Base-by-base conservation (phyloP, 1,284 basidiomycete genomes). In the Ganoderma lingzhi region DNA sequence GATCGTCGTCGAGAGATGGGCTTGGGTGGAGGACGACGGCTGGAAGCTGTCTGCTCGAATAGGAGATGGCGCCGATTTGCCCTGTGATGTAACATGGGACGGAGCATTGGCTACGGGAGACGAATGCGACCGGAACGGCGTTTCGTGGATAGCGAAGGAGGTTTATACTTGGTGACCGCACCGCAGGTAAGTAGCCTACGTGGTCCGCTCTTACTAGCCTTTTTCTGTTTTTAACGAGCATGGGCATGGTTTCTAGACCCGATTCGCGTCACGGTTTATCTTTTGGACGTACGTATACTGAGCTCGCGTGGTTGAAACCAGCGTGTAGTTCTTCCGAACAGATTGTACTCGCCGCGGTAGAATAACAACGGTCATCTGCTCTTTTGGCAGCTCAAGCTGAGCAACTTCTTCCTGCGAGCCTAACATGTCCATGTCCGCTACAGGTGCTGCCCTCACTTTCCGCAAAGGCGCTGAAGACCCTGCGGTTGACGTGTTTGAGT, bases 1-100 rank as follows among this genome's bases (percentile, higher is more conserved):
- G 1, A 63, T 73, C 2, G 62, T 63, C 28, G 68, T 64, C 3
- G 66, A 73, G 41, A 67, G 72, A 28, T 73, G 72, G 72, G 30
- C 41, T 10, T 70, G 72, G 68, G 6, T 48, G 6, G 61, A 60
- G 19, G 65, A 56, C 2, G 67, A 42, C 0, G 58, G 35, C n/a
- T 70, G 72, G 72, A 59, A 30, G 60, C 53, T 64, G 53, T 51
- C 65, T 17, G 70, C 60, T 30, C 60, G 51, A 35, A 41, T 70
- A 14, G 72, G 68, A 15, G 42, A 62, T 4, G 55, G 53, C 15
- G 23, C 4, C 2, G n/a, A 30, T 45, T 58, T 73, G 35, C 69
- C 68, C 2, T 73, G 72, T 64, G 72, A 67, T 23, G 53, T 44
- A 3, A 64, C 72, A 0, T 73, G 70, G 70, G 42, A 10, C 19